Evolutionary conservation across 169 alveolate genomes (phyloP).

Genomic region (Cytauxzoon felis): DNA sequence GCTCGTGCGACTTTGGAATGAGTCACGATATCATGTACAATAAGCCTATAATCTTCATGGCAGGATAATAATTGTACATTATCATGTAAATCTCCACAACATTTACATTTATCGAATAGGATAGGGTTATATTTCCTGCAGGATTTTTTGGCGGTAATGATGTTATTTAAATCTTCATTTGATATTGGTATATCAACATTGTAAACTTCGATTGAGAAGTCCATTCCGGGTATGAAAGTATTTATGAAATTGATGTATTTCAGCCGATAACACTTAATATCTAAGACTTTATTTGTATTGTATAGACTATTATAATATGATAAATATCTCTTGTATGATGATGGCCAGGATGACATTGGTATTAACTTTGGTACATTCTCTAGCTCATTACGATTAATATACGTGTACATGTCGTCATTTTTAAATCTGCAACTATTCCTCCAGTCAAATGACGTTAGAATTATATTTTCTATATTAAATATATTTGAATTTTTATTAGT

Average conservation of each 20-base stretch:
- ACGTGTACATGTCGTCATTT: background rate
- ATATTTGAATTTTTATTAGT: constrained; percentile 18
- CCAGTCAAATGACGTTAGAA: constrained; percentile 50
- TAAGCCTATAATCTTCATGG: constrained; percentile 17
- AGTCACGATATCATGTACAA: no score
- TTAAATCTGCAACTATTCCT: constrained; percentile 18
- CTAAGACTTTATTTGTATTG: background rate
- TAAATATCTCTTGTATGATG: constrained; percentile 53
- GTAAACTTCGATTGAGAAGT: constrained; percentile 28
- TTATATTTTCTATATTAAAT: constrained; percentile 20
- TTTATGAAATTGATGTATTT: constrained; percentile 17
- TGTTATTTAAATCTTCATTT: background rate
- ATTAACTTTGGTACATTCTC: constrained; percentile 35
- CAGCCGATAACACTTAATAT: background rate
- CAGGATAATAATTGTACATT: constrained; percentile 23
- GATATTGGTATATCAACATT: background rate
- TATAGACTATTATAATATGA: constrained; percentile 29
- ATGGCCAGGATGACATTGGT: constrained; percentile 58
- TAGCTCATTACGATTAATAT: background rate
- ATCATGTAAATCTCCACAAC: constrained; percentile 43
- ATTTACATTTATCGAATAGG: constrained; percentile 35
- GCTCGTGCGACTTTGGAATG: no score
- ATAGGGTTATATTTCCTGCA: constrained; percentile 20
- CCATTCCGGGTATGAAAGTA: constrained; percentile 31
- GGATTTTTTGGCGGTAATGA: constrained; percentile 4